Evolutionary conservation across 2,329 filamentous ascomycete genomes (phyloP), one percentile per base, ranked within the genome.

Genomic region (Diaporthe helianthi): DNA sequence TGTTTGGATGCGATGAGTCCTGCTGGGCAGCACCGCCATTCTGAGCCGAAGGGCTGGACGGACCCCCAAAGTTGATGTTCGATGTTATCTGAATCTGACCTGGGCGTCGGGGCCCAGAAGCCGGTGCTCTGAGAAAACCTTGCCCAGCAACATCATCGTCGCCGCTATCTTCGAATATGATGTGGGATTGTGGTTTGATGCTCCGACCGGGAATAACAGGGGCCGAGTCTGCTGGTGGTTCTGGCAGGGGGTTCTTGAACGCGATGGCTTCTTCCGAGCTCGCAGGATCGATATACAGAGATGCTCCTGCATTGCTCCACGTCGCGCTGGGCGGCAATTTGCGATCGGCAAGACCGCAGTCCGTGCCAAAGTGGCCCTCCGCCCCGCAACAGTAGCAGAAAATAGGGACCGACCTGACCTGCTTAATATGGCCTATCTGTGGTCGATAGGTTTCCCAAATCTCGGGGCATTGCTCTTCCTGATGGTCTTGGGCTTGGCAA

Each of bases 361-460:
- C 87, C 15, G 83, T 80, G 1, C 86, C 85, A 74, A 84, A 90
- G 76, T 91, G 89, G 8, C 82, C 82, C 33, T 79, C 74, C 17
- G 76, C 76, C 31, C 87, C 89, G 73, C 89, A 91, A 44, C 76
- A 77, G 69, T 87, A 88, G 77, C 89, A 91, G 65, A 82, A 85
- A 0, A 82, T 78, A 0, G 82, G 81, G 24, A 91, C 81, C 36
- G 78, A 76, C 60, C 78, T 79, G 47, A 90, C 86, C 70, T 82
- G 87, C 69, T 80, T 81, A 60, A 83, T 78, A 17, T 78, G 77
- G 19, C 78, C 75, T 12, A 78, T 73, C 17, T 79, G 77, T 2
- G 81, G 82, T 15, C 79, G 76, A 75, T 85, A 90, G 22, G 83
- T 87, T 69, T 85, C 82, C 89, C 89, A 93, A 29, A 90, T 79